Percentiles rank a stretch among this genome's conserved stretches.
Conservation (phyloP, 257 asterid species). For the Lavandula angustifolia region DNA sequence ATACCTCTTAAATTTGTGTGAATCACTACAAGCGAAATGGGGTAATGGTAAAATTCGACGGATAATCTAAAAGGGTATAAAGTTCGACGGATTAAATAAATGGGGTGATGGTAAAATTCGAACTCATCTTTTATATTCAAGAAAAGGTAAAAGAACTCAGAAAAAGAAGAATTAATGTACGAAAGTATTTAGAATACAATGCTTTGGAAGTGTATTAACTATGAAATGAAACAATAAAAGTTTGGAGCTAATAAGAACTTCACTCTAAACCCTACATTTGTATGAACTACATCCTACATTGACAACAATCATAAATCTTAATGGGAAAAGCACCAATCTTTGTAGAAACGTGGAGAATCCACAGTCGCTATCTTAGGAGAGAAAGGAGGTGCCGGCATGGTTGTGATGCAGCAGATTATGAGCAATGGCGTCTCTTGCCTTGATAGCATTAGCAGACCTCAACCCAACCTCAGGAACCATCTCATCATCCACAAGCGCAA, state of each 20-base stretch:
- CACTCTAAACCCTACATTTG: not conserved
- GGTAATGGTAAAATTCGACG: too few species aligned
- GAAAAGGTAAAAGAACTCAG: not conserved
- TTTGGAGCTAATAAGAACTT: not conserved
- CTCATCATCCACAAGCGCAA: constrained; percentile 81
- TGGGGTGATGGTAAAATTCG: too few species aligned
- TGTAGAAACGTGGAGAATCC: not conserved
- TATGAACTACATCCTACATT: constrained; percentile 16
- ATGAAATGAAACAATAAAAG: constrained; percentile 15
- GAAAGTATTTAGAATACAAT: not conserved
- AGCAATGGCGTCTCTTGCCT: constrained; percentile 77
- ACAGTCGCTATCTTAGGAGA: constrained; percentile 37
- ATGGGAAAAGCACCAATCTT: not conserved
- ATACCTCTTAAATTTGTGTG: too few species aligned
- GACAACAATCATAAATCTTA: constrained; percentile 26
- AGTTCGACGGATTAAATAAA: too few species aligned
- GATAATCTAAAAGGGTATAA: too few species aligned
- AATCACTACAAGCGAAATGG: too few species aligned
- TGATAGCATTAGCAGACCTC: constrained; percentile 65
- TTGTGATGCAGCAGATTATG: constrained; percentile 87
- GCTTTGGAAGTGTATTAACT: constrained; percentile 7
- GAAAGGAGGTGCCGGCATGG: constrained; percentile 86
- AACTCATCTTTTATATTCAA: too few species aligned
- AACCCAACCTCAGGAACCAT: constrained; percentile 71
- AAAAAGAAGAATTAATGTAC: not conserved